phyloP scores from a whole-genome alignment of 1,284 basidiomycete species.

The Mycosarcoma maydis region DNA sequence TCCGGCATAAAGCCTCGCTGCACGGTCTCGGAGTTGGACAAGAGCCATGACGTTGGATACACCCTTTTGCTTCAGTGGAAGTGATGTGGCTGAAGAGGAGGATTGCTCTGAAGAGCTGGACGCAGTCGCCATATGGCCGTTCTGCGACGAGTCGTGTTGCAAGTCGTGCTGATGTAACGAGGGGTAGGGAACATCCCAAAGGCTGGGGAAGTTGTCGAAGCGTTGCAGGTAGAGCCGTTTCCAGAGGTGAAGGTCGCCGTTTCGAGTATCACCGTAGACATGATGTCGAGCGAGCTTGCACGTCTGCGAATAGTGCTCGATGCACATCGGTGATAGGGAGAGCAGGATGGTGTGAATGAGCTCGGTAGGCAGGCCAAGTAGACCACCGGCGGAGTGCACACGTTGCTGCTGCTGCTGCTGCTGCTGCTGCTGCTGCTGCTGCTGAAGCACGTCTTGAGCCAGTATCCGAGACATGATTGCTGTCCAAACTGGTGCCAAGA shows the following conservation, averaged over 20 bases:
- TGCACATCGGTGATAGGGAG: conserved; percentile 27
- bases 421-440: not conserved
- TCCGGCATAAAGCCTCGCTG: conserved; percentile 17
- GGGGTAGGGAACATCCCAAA: conserved; percentile 9
- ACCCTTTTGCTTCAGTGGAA: not conserved
- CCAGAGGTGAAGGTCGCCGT: conserved; percentile 37
- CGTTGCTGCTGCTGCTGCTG: not conserved
- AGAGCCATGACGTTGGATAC: conserved; percentile 29
- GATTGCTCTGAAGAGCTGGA: conserved; percentile 13
- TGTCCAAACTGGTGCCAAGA: not conserved
- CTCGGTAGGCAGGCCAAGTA: conserved; percentile 36
- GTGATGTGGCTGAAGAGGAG: not conserved
- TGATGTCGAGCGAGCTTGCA: conserved; percentile 38
- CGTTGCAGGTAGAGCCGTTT: conserved; percentile 36
- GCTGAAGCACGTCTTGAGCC: not conserved
- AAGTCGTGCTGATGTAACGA: not conserved
- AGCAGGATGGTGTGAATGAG: conserved; percentile 35
- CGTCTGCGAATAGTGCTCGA: conserved; percentile 44
- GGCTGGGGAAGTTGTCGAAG: conserved; percentile 21
- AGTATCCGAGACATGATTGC: not conserved
- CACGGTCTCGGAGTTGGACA: conserved; percentile 40
- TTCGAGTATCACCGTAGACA: conserved; percentile 20
- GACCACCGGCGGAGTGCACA: conserved; percentile 1
- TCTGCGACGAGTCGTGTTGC: not conserved
- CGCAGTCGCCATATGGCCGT: not conserved